Base-by-base conservation (phyloP, 306 rosid species). In the Cucurbita ficifolia region DNA sequence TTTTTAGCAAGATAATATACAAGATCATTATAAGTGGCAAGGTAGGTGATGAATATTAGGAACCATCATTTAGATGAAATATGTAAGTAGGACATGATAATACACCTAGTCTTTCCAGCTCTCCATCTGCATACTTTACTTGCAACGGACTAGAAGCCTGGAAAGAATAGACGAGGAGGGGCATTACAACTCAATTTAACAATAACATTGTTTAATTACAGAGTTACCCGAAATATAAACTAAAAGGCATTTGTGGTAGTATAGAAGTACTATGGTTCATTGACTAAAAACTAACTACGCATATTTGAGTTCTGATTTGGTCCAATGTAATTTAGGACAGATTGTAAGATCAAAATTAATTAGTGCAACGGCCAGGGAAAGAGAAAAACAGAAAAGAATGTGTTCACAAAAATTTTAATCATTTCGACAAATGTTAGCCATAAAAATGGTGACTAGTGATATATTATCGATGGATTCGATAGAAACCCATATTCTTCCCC, bases 51-150 rank as follows among this genome's bases (percentile, higher is more conserved):
- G 12, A 22, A 22, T 48, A 33, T 48, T 13, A 69, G 56, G 59
- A 29, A 46, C 56, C 22, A 22, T 68, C 73, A 12, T 48, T 22
- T 51, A 72, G 38, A 46, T 72, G 56, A 56, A 54, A 81, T 18
- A 59, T 53, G 60, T 68, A 82, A 35, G 78, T 22, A 74, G 58
- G 56, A 33, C 4, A 75, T 64, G 73, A 75, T 68, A 76, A 71
- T 79, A 76, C 73, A 95, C 99, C 99, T 85, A 95, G 80, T 82
- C 99, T 91, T 88, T 95, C 99, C 91, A 95, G 81, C 86, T 95
- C 99, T 81, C 99, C 97, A 75, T 95, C 99, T 3, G 99, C 99
- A 83, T 95, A 95, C 88, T 91, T 95, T 86, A 95, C 99, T 95
- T 95, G 99, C 87, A 95, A 88, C 12, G 99, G 99, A 81, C 96